These are phyloP conservation scores for Pseudogymnoascus sp. DNA, from an alignment of 2,329 filamentous ascomycete species.

Conservation along the genomic window DNA sequence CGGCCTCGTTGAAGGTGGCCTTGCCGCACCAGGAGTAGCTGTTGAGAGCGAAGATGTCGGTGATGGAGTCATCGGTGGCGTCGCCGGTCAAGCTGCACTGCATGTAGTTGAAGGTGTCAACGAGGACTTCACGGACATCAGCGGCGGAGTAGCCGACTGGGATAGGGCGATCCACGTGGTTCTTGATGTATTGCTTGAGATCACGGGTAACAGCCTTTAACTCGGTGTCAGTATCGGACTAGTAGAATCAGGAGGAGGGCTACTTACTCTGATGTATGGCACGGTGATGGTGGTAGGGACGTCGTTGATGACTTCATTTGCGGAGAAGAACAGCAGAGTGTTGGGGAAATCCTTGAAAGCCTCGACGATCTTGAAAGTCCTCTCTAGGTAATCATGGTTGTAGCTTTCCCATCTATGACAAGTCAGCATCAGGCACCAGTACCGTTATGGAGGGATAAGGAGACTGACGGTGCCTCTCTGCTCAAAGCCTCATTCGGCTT, in stretches of 20 bases:
- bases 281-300: constrained; percentile 49
- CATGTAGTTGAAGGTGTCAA: constrained; percentile 70
- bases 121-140: constrained; percentile 64
- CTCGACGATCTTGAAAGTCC: constrained; percentile 59
- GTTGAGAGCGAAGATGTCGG: constrained; percentile 72
- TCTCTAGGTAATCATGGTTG: constrained; percentile 52
- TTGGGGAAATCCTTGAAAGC: constrained; percentile 61
- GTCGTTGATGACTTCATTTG: constrained; percentile 70
- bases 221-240: constrained; percentile 17
- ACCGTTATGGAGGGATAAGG: neutral
- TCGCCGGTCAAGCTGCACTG: constrained; percentile 53
- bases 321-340: constrained; percentile 66
- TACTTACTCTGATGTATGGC: constrained; percentile 52
- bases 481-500: constrained; percentile 49
- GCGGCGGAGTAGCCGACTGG: constrained; percentile 76
- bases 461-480: constrained; percentile 36
- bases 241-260: too few relatives aligned
- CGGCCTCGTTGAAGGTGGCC: constrained; percentile 53
- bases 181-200: constrained; percentile 72
- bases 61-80: constrained; percentile 51
- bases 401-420: constrained; percentile 43
- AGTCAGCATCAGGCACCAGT: neutral
- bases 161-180: constrained; percentile 57
- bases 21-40: constrained; percentile 66
- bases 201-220: constrained; percentile 66